Percentiles rank a stretch among this genome's conserved stretches.
phyloP scores from a whole-genome alignment of 2,329 filamentous ascomycete genomes.

The Nemania sp. region DNA sequence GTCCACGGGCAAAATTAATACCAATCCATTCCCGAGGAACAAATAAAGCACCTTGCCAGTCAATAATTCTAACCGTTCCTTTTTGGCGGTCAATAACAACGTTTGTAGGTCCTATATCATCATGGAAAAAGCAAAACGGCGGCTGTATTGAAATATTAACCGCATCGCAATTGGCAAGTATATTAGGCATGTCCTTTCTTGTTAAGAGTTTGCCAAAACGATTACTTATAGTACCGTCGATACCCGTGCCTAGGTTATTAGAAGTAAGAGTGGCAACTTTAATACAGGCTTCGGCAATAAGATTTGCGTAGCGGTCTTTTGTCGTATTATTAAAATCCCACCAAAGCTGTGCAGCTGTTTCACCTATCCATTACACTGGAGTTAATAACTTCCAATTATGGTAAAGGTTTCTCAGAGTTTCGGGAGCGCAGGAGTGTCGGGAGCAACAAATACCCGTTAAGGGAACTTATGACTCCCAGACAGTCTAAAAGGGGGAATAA shows the following conservation, averaged over 20 bases:
- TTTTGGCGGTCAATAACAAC: not conserved
- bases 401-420: no score
- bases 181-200: not conserved
- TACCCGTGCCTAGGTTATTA: not conserved
- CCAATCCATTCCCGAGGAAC: constrained; percentile 1
- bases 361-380: no score
- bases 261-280: not conserved
- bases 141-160: not conserved
- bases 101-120: not conserved
- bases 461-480: no score
- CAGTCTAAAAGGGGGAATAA: no score
- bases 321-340: not conserved
- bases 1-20: not conserved
- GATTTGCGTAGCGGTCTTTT: constrained; percentile 1
- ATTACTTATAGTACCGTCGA: not conserved
- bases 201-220: not conserved
- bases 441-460: no score
- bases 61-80: not conserved
- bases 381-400: no score
- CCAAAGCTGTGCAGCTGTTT: not conserved
- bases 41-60: not conserved
- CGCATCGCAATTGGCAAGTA: not conserved
- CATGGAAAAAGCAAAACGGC: not conserved
- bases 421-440: no score
- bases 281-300: not conserved